Conservation (phyloP, 768 basidiomycete genomes). For the Omphalotus guepiniiformis region DNA sequence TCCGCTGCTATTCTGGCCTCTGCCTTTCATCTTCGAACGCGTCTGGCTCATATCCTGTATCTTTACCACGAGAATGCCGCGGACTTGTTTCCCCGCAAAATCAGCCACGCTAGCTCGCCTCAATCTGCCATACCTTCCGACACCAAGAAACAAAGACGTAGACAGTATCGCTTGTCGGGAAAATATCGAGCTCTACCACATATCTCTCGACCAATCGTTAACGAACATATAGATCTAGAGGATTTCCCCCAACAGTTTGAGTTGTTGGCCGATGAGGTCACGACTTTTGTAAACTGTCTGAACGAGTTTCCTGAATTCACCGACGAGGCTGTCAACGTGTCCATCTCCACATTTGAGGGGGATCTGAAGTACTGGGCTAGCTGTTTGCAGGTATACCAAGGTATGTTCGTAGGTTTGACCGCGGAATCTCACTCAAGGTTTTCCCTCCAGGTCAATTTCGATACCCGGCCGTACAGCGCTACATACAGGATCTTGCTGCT, state of each 20-base stretch:
- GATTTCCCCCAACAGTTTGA: constrained; percentile 64
- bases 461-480: constrained; percentile 67
- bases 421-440: not conserved
- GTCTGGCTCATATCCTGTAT: constrained; percentile 62
- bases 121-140: constrained; percentile 15
- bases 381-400: constrained; percentile 60
- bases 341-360: constrained; percentile 62
- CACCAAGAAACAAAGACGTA: constrained; percentile 11
- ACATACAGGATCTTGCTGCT: constrained; percentile 68
- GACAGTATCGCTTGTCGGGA: constrained; percentile 26
- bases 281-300: constrained; percentile 62
- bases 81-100: constrained; percentile 69
- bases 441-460: constrained; percentile 56
- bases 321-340: constrained; percentile 66
- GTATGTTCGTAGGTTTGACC: constrained; percentile 26
- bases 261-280: constrained; percentile 58
- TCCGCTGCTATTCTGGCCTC: constrained; percentile 76
- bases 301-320: constrained; percentile 80
- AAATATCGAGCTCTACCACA: constrained; percentile 41
- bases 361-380: constrained; percentile 81
- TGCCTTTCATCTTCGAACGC: constrained; percentile 64
- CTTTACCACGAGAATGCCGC: constrained; percentile 75
- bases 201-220: constrained; percentile 47
- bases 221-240: constrained; percentile 58
- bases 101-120: constrained; percentile 33